These are phyloP conservation scores for Eucalyptus curtisii DNA, from an alignment of 345 rosid genomes.

Conservation along the genomic window DNA sequence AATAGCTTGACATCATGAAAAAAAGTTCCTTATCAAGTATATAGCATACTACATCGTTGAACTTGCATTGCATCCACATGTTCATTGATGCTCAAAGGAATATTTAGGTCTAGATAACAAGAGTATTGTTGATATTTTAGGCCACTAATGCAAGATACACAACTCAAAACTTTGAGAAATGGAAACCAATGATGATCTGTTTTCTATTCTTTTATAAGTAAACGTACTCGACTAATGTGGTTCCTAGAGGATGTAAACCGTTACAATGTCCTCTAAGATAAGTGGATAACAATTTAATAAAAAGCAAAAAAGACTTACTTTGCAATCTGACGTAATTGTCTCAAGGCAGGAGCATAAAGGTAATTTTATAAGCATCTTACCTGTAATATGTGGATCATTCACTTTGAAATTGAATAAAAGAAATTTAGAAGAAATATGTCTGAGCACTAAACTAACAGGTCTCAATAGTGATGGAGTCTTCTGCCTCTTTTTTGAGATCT, in stretches of 20 bases:
- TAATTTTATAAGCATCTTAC: conserved; percentile 81
- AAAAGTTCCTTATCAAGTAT: not conserved
- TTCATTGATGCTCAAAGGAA: not conserved
- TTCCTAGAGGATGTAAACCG: not conserved
- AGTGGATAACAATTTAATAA: not conserved
- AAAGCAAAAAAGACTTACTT: conserved; percentile 30
- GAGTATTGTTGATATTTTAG: not conserved
- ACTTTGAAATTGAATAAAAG: not conserved
- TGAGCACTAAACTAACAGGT: conserved; percentile 48
- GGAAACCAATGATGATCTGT: not conserved
- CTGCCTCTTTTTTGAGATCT: conserved; percentile 35
- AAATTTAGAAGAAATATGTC: not conserved
- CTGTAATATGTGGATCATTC: conserved; percentile 13
- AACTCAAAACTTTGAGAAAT: not conserved
- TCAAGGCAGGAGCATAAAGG: conserved; percentile 74
- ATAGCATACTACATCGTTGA: not conserved
- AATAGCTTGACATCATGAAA: not conserved
- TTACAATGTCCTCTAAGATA: not conserved
- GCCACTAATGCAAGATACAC: not conserved
- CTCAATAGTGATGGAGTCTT: conserved; percentile 52
- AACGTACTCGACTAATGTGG: not conserved
- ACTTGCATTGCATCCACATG: not conserved
- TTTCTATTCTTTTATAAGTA: not conserved
- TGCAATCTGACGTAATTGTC: conserved; percentile 83
- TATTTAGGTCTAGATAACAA: not conserved